A percentile compares a stretch with the other conserved stretches of the same genome.
These are phyloP conservation scores for Erythrophleum fordii DNA, from an alignment of 306 rosid species.

Conservation along the genomic window DNA sequence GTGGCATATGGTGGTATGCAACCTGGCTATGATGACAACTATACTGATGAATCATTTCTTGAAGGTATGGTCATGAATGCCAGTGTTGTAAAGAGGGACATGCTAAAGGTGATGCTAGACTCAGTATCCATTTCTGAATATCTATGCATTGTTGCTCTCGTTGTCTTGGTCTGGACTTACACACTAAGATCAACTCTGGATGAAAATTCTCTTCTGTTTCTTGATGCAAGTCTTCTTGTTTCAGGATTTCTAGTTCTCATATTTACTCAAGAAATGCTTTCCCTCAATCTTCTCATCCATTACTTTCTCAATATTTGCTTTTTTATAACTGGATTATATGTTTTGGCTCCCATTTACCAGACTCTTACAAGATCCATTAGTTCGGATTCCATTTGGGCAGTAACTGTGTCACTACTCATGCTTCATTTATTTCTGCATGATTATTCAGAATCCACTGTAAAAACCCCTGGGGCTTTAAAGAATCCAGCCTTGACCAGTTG, in stretches of 20 bases:
- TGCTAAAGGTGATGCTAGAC: constrained; percentile 85
- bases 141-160: constrained; percentile 82
- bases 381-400: constrained; percentile 90
- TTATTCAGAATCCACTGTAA: constrained; percentile 83
- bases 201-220: constrained; percentile 69
- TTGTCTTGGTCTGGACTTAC: constrained; percentile 80
- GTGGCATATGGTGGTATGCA: constrained; percentile 98
- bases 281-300: constrained; percentile 65
- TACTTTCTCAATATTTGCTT: constrained; percentile 75
- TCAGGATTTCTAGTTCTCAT: constrained; percentile 74
- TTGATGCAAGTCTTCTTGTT: constrained; percentile 76
- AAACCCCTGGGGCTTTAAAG: constrained; percentile 61
- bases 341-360: constrained; percentile 88
- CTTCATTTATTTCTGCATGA: constrained; percentile 92
- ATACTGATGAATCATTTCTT: constrained; percentile 85
- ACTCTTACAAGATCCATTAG: constrained; percentile 92
- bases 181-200: constrained; percentile 76
- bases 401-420: constrained; percentile 66
- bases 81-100: constrained; percentile 76
- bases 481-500: constrained; percentile 80
- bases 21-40: constrained; percentile 83
- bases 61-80: constrained; percentile 96
- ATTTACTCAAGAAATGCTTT: constrained; percentile 82
- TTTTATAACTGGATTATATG: constrained; percentile 73
- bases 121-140: constrained; percentile 88